Base-by-base conservation (phyloP, 192 early-diverging fungal genomes). In the Globomyces pollinis-pini region DNA sequence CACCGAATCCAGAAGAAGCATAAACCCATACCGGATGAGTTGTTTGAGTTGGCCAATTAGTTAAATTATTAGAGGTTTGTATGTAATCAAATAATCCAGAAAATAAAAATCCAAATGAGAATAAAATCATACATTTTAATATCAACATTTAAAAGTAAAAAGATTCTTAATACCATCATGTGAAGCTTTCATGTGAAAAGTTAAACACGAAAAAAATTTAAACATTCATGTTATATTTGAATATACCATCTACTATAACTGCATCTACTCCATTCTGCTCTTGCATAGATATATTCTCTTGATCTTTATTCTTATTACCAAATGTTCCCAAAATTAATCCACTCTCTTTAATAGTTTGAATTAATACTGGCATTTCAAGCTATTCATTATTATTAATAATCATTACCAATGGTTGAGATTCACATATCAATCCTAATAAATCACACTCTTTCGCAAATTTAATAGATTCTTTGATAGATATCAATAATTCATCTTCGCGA, bases 381-480 rank as follows among this genome's bases (percentile, higher is more conserved):
- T 93, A 74, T n/a, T n/a, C n/a, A n/a, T n/a, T n/a, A n/a, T 50
- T 38, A 41, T 29, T 16, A 36, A 11, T 41, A 26, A 31, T 16
- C 20, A 20, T 30, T 78, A 93, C 90, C 73, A 97, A 72, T 52
- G 91, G 89, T 42, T 84, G 84, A 13, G 93, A 88, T 36, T 89
- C 87, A 61, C 89, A 96, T 52, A 99, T 84, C 18, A 99, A 67
- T 8, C 96, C 96, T 4, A 99, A 76, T 26, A 99, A 66, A 68
- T 98, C 91, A 70, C 88, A 91, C 42, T 80, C 76, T 56, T 90
- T 91, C 0, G 92, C 87, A 73, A 98, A 99, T 31, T 88, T 83
- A 45, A 99, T 87, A 0, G 94, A 90, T 62, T 94, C 93, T 58
- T 98, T 99, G 59, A 99, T 83, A 15, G 90, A 88, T 1, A 69